Conservation (phyloP, 1,284 basidiomycete species). For the Megacollybia platyphylla region DNA sequence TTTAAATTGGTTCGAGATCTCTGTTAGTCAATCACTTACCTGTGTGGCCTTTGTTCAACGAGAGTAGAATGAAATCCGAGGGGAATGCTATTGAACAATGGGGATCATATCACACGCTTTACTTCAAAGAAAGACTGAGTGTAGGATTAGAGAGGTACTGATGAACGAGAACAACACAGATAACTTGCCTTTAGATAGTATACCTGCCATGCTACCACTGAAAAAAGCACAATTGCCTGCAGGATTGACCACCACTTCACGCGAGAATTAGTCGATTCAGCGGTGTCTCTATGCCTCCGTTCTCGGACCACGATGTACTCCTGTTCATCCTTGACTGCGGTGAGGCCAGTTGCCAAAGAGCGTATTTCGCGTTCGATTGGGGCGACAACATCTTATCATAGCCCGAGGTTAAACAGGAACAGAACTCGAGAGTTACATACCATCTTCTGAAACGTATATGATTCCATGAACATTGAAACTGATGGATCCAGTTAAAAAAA, state of each 20-base stretch:
- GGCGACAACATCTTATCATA: conserved; percentile 56
- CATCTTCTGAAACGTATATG: conserved; percentile 84
- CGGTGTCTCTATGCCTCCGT: conserved; percentile 86
- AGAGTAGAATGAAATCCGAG: neutral
- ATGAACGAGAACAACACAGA: neutral
- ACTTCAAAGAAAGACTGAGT: conserved; percentile 83
- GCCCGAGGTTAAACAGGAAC: conserved; percentile 8
- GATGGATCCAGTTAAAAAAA: conserved; percentile 1
- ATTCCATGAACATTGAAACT: conserved; percentile 99
- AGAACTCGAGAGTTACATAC: conserved; percentile 20
- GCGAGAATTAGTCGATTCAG: conserved; percentile 88
- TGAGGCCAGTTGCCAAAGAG: conserved; percentile 71
- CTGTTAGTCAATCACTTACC: neutral
- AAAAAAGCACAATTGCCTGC: conserved; percentile 79
- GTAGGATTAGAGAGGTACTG: neutral
- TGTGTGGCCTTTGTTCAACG: neutral
- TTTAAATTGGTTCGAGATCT: neutral
- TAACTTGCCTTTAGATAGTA: conserved; percentile 86
- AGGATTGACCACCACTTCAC: conserved; percentile 99
- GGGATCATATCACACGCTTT: conserved; percentile 72
- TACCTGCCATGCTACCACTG: conserved; percentile 92
- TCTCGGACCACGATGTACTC: conserved; percentile 97
- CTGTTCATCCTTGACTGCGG: conserved; percentile 95
- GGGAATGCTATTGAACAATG: neutral
- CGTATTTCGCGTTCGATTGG: conserved; percentile 97